A percentile compares a stretch with the other conserved stretches of the same genome.
These are phyloP conservation scores for Aspergillus avenaceus DNA, from an alignment of 495 filamentous ascomycete species.

Conservation along the genomic window DNA sequence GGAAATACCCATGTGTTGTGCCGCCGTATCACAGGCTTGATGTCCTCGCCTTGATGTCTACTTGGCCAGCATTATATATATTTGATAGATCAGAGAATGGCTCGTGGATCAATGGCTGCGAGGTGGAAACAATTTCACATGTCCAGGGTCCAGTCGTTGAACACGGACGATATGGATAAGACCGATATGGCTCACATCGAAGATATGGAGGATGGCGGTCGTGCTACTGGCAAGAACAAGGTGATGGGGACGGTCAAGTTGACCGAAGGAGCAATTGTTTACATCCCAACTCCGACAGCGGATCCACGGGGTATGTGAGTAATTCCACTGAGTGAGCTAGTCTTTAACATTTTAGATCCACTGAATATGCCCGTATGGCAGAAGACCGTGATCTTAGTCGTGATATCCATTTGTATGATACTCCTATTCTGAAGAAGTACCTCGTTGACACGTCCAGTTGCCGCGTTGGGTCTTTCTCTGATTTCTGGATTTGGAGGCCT, in stretches of 20 bases:
- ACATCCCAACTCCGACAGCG: constrained; percentile 26
- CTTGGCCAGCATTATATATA: too few relatives aligned
- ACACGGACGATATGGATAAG: too few relatives aligned
- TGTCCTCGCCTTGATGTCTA: too few relatives aligned
- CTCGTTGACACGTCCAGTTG: constrained; percentile 7
- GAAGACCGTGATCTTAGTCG: constrained; percentile 19
- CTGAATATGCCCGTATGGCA: constrained; percentile 27
- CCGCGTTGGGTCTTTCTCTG: constrained; percentile 22
- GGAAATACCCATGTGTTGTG: too few relatives aligned
- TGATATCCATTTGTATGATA: constrained; percentile 25
- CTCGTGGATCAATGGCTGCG: too few relatives aligned
- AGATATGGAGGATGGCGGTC: constrained; percentile 14
- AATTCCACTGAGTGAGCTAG: not conserved
- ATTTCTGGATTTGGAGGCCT: constrained; percentile 28
- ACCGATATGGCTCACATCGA: constrained; percentile 15
- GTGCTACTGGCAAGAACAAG: not conserved
- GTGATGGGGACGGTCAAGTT: constrained; percentile 28
- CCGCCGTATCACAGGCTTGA: too few relatives aligned
- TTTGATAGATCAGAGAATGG: too few relatives aligned
- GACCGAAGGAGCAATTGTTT: constrained; percentile 24
- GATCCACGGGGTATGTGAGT: constrained; percentile 20
- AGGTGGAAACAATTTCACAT: too few relatives aligned
- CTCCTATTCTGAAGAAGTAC: not conserved
- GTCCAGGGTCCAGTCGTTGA: too few relatives aligned
- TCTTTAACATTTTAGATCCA: constrained; percentile 19